phyloP scores from a whole-genome alignment of 2,329 filamentous ascomycete species.

The Orbilia oligospora region DNA sequence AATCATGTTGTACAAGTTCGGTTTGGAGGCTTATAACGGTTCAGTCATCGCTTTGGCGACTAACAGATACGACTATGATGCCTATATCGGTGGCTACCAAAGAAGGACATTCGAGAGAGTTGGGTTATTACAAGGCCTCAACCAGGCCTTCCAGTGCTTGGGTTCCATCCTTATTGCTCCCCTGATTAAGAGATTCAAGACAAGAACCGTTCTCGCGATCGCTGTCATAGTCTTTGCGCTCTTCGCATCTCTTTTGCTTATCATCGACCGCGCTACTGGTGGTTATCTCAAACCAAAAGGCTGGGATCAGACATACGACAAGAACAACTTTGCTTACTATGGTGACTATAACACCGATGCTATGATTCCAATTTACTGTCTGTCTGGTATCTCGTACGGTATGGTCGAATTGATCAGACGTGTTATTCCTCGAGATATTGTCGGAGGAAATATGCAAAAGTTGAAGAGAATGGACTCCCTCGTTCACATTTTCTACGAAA shows the following conservation, averaged over 20 bases:
- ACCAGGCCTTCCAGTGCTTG: slow-evolving; percentile 71
- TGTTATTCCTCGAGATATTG: slow-evolving; percentile 71
- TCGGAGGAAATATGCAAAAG: slow-evolving; percentile 71
- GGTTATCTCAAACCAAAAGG: slow-evolving; percentile 67
- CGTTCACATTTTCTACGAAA: slow-evolving; percentile 64
- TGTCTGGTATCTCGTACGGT: slow-evolving; percentile 68
- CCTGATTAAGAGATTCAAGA: slow-evolving; percentile 70
- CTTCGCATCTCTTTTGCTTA: slow-evolving; percentile 70
- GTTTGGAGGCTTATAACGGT: slow-evolving; percentile 71
- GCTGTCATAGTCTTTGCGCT: slow-evolving; percentile 70
- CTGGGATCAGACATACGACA: slow-evolving; percentile 64
- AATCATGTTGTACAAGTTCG: slow-evolving; percentile 72
- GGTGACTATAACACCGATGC: slow-evolving; percentile 70
- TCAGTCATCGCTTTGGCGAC: slow-evolving; percentile 70
- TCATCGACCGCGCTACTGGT: slow-evolving; percentile 70
- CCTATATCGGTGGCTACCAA: slow-evolving; percentile 65
- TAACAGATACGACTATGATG: slow-evolving; percentile 70
- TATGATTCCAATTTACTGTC: slow-evolving; percentile 70
- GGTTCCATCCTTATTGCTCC: slow-evolving; percentile 71
- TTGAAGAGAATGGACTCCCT: slow-evolving; percentile 70
- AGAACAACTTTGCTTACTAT: slow-evolving; percentile 67
- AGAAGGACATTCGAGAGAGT: slow-evolving; percentile 69
- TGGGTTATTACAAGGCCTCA: slow-evolving; percentile 70
- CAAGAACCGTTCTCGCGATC: slow-evolving; percentile 69
- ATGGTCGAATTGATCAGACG: slow-evolving; percentile 72